Evolutionary conservation across 345 rosid species (phyloP), one percentile per base, ranked within the genome.

Genomic region (Noccaea caerulescens): DNA sequence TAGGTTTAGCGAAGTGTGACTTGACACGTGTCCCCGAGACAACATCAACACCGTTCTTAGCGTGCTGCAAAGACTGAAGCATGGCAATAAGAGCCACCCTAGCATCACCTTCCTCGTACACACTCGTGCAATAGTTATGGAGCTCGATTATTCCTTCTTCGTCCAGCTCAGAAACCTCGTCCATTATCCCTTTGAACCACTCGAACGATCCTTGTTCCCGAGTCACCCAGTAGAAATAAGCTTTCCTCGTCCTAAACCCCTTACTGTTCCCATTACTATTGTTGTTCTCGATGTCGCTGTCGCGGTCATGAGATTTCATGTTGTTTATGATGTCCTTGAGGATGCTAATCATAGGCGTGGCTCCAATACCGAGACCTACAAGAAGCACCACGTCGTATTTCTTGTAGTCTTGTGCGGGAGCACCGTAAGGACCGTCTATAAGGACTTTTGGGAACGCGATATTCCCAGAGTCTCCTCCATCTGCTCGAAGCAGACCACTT

Each of bases 141-240:
- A 92, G 81, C 67, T 92, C 98, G 8, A 92, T 89, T 9, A 85
- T 80, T 2, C 75, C 76, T 73, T 78, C 81, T 63, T 92, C 88
- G 37, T 89, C 94, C 88, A 86, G 70, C 54, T 88, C 96, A 0
- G 96, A 82, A n/a, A 89, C 92, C 76, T 92, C 98, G 25, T 89
- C 79, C 98, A 92, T 92, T 30, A 92, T 83, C 53, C 94, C 96
- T 69, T 89, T 92, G 75, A 92, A 92, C 98, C 98, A 92, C 56
- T 92, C 96, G 71, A 89, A 92, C 4, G 98, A 92, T 9, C 98
- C 98, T 55, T 92, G 98, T 13, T 92, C 98, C 8, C 96, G 65
- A 1, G 98, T 92, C 32, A 89, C 96, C 96, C 96, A 92, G 8
- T 92, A 92, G 86, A 89, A 92, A 77, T 89, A 92, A 9, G 98